Percentiles rank a stretch among this genome's conserved stretches.
phyloP scores from a whole-genome alignment of 257 asterid genomes.

The Solanum piurae region DNA sequence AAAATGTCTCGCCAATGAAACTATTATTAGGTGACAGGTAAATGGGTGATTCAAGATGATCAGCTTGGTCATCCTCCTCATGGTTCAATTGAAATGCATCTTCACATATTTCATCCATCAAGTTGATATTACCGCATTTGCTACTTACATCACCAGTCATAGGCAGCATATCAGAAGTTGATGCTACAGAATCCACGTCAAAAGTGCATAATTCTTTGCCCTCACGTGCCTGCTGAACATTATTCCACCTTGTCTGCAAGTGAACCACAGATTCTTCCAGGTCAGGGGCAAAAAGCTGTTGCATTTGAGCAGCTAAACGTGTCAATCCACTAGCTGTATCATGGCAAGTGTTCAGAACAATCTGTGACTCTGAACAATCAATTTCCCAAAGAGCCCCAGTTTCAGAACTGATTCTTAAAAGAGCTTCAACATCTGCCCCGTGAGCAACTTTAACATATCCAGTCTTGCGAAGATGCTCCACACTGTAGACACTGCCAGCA shows the following conservation, averaged over 20 bases:
- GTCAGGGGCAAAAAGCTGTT: constrained; percentile 82
- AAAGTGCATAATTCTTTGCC: constrained; percentile 20
- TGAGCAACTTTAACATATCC: constrained; percentile 92
- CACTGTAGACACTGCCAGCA: constrained; percentile 38
- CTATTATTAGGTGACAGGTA: constrained; percentile 19
- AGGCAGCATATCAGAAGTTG: constrained; percentile 30
- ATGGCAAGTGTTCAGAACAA: constrained; percentile 61
- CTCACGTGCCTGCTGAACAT: constrained; percentile 45
- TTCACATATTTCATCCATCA: constrained; percentile 83
- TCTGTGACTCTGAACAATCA: constrained; percentile 62
- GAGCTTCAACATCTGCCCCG: constrained; percentile 59
- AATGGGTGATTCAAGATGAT: constrained; percentile 30
- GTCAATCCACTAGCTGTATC: constrained; percentile 71
- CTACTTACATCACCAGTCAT: constrained; percentile 20
- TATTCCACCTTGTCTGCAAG: constrained; percentile 93
- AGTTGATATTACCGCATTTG: constrained; percentile 29
- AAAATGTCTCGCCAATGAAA: constrained; percentile 22
- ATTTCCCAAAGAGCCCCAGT: constrained; percentile 68
- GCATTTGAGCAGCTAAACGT: constrained; percentile 71
- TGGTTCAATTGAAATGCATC: constrained; percentile 61
- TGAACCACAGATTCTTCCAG: constrained; percentile 70
- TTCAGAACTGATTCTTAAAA: constrained; percentile 47
- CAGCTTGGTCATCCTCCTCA: constrained; percentile 37
- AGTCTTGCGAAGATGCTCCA: constrained; percentile 46
- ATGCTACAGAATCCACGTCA: constrained; percentile 25